Evolutionary conservation across 2,329 filamentous ascomycete species (phyloP).

Genomic region (Dendrostoma leiphaemia): DNA sequence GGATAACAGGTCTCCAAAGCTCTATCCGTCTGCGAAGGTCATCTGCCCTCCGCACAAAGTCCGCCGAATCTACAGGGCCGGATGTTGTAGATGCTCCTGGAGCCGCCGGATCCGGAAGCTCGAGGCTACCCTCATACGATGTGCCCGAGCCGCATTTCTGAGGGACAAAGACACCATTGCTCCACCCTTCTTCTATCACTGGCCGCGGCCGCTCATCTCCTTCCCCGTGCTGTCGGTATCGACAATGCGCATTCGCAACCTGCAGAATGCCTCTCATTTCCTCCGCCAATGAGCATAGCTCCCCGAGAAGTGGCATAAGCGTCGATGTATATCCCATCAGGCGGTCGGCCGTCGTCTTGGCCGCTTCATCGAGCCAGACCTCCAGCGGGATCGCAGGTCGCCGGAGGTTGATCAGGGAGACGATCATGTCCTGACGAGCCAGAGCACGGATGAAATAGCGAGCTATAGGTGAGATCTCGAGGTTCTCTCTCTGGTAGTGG

Average conservation of each 20-base stretch:
- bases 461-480: conserved; percentile 25
- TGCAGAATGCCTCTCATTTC: conserved; percentile 20
- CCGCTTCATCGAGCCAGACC: conserved; percentile 27
- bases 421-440: conserved; percentile 30
- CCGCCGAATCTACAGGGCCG: not conserved
- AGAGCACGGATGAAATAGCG: conserved; percentile 31
- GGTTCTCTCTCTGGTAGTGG: conserved; percentile 24
- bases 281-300: conserved; percentile 27
- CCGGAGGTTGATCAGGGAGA: conserved; percentile 25
- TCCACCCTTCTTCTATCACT: no score
- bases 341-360: conserved; percentile 24
- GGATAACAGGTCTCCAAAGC: conserved; percentile 25
- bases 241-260: not conserved
- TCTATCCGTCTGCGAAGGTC: conserved; percentile 21
- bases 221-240: not conserved
- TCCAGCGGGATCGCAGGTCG: conserved; percentile 24
- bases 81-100: not conserved
- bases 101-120: not conserved
- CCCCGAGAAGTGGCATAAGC: conserved; percentile 29
- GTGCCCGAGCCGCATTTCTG: not conserved
- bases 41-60: conserved; percentile 18
- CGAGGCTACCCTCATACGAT: not conserved
- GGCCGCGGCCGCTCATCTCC: no score
- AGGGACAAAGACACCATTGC: no score
- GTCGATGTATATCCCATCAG: conserved; percentile 30